Evolutionary conservation across 2,329 filamentous ascomycete genomes (phyloP), one percentile per base, ranked within the genome.

Genomic region (Colletotrichum kahawae): DNA sequence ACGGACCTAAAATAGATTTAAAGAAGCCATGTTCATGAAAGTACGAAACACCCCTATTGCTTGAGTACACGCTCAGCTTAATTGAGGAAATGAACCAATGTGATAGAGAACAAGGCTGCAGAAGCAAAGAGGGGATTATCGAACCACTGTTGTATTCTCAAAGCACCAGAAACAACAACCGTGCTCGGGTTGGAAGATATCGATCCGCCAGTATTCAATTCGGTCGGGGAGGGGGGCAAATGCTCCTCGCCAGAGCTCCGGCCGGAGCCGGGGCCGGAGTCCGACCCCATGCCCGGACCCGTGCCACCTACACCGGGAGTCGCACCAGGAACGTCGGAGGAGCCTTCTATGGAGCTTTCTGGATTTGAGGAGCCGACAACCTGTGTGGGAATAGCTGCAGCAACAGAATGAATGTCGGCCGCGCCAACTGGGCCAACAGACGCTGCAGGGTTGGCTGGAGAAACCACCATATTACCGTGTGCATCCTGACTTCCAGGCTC

Each of bases 71-170:
- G 38, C 8, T 6, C 38, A n/a, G 18, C 5, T 4, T 10, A 48
- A 4, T 48, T 51, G 43, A 51, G 43, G 18, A 48, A 2, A 1
- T 51, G 1, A 21, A 51, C n/a, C 0, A 51, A 1, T 51, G 3
- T 51, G n/a, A 1, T 1, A 51, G 43, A 21, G 0, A 51, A 2
- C n/a, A 51, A 13, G 43, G 43, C 18, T 0, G 43, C n/a, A 9
- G 12, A 51, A 21, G 1, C 43, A 51, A 13, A 51, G 43, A 51
- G 1, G 2, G 1, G 7, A 10, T 12, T 1, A 7, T 24, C 43
- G n/a, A 51, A 7, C n/a, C 43, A 51, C 6, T 13, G n/a, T n/a
- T 13, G n/a, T 0, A 51, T 1, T 3, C 4, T 21, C 0, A 0
- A 21, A 9, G n/a, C 21, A 24, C 43, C 6, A 12, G 43, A 51